Percentiles rank a stretch among this genome's conserved stretches.
Conservation (phyloP, 139 green algal genomes). For the Penium margaritaceum region DNA sequence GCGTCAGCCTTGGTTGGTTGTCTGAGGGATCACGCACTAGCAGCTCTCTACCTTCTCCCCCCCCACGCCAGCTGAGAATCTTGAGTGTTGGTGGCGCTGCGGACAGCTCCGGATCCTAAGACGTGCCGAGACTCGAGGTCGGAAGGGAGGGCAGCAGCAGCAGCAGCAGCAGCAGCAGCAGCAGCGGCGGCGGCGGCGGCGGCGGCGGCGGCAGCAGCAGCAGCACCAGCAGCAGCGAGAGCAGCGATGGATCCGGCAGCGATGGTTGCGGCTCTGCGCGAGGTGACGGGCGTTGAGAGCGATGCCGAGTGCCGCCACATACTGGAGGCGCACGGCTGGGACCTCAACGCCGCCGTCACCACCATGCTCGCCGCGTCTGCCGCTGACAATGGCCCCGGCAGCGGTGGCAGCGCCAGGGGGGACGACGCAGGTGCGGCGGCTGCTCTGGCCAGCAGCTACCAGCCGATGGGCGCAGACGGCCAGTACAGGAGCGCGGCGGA, state of each 20-base stretch:
- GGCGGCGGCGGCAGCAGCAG: background rate
- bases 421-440: background rate
- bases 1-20: too few species aligned
- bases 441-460: background rate
- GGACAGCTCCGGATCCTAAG: too few species aligned
- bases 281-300: constrained; percentile 23
- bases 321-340: constrained; percentile 33
- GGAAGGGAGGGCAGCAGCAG: too few species aligned
- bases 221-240: background rate
- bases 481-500: too few species aligned
- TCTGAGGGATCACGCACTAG: too few species aligned
- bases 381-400: background rate
- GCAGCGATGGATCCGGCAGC: too few species aligned
- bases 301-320: constrained; percentile 16
- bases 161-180: too few species aligned
- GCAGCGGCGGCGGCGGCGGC: background rate
- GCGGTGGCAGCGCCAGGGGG: background rate
- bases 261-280: constrained; percentile 6
- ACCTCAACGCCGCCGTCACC: constrained; percentile 21
- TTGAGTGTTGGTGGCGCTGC: too few species aligned
- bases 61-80: too few species aligned
- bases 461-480: too few species aligned
- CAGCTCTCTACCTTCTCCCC: too few species aligned
- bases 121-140: too few species aligned
- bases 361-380: constrained; percentile 26